Evolutionary conservation across 1,284 basidiomycete species (phyloP), one percentile per base, ranked within the genome.

Genomic region (Leccinum ambiguum): DNA sequence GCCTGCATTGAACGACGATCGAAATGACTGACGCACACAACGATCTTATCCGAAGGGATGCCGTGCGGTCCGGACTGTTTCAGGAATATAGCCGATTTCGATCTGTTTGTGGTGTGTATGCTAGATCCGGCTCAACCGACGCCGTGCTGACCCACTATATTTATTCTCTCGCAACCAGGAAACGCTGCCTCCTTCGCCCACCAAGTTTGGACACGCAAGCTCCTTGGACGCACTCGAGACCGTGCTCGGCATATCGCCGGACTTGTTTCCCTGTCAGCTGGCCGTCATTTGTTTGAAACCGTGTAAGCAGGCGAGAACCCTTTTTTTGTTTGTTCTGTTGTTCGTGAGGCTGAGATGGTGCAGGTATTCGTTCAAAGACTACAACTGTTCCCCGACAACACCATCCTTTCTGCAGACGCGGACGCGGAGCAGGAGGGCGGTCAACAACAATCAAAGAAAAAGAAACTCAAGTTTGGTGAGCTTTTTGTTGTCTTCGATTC

Each of bases 61-160:
- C 74, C 80, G 14, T 85, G 83, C 67, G 76, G 79, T 2, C 39
- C 61, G 5, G 71, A 77, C 23, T 85, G 82, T 63, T 83, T 83
- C 67, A 67, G 82, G 7, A 65, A 71, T 10, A 69, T 77, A 43
- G 67, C 69, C 60, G 73, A 66, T 59, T 67, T 68, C 56, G 71
- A 69, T 2, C 58, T 3, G 23, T 76, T 77, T 50, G 54, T 67
- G 50, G 74, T 68, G 10, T 61, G 45, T 18, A 3, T 33, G 11
- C 6, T 9, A 10, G 21, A 7, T 16, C 23, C 54, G 8, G 13
- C 6, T 48, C 9, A 45, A 54, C 6, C 13, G 23, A 9, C 18
- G 18, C 18, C 23, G 23, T 14, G 14, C 7, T n/a, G 23, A 23
- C 26, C 21, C 23, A 23, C 8, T 13, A 1, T 21, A 0, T 7